A percentile compares a stretch with the other conserved stretches of the same genome.
phyloP scores from a whole-genome alignment of 768 basidiomycete species.

The Serendipita indica region DNA sequence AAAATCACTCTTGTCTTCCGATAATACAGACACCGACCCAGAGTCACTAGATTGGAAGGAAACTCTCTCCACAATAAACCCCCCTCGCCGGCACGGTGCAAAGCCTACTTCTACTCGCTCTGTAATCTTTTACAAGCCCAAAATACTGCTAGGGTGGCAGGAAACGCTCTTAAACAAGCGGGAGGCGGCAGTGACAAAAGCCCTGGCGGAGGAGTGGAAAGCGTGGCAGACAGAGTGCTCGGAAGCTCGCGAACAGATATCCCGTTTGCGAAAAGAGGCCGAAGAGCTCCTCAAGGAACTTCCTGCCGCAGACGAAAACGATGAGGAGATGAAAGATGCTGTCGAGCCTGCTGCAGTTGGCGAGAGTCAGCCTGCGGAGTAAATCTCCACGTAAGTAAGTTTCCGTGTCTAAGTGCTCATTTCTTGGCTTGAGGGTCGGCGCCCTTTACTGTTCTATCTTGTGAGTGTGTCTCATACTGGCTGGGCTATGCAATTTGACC shows the following conservation, averaged over 20 bases:
- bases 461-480: not conserved
- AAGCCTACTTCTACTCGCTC: conserved; percentile 39
- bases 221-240: conserved; percentile 47
- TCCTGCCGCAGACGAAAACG: not conserved
- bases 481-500: not conserved
- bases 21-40: conserved; percentile 32
- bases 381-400: not conserved
- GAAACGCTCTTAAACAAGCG: conserved; percentile 48
- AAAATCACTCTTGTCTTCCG: conserved; percentile 64
- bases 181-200: conserved; percentile 41
- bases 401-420: not conserved
- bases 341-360: not conserved
- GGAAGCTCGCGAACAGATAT: conserved; percentile 45
- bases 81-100: conserved; percentile 24
- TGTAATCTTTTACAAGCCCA: conserved; percentile 49
- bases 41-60: conserved; percentile 18
- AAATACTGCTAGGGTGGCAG: conserved; percentile 50
- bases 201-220: conserved; percentile 54
- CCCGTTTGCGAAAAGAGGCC: conserved; percentile 23
- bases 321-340: not conserved
- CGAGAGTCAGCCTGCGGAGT: not conserved
- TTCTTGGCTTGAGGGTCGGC: not conserved
- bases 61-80: conserved; percentile 16
- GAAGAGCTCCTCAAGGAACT: not conserved
- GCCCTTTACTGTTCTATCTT: not conserved